phyloP scores from a whole-genome alignment of 805 yeast species.

The Ogataea corticis region DNA sequence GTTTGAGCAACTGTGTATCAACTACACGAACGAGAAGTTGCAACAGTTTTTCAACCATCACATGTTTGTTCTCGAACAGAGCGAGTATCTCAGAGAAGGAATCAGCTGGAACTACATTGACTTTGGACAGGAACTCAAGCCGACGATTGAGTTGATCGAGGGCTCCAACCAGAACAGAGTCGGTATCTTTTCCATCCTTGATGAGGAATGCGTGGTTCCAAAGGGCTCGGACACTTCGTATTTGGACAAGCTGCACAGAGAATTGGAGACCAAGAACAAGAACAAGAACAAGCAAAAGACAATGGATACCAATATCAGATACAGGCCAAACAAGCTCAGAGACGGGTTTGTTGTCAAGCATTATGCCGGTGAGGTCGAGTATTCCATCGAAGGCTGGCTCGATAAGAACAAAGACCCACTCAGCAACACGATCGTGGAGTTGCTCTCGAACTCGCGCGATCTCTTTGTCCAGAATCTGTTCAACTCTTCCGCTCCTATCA shows the following conservation, averaged over 20 bases:
- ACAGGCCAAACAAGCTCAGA: slow-evolving; percentile 69
- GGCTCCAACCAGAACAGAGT: slow-evolving; percentile 53
- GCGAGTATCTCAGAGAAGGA: slow-evolving; percentile 58
- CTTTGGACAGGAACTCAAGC: slow-evolving; percentile 92
- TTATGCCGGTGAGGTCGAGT: slow-evolving; percentile 97
- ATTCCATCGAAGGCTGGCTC: slow-evolving; percentile 88
- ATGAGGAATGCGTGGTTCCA: slow-evolving; percentile 95
- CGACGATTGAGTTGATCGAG: slow-evolving; percentile 91
- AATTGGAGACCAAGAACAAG: slow-evolving; percentile 57
- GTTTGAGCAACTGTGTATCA: slow-evolving; percentile 61
- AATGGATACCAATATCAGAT: slow-evolving; percentile 39
- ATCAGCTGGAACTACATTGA: slow-evolving; percentile 78
- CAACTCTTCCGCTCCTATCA: slow-evolving; percentile 25
- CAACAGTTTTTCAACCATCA: slow-evolving; percentile 66
- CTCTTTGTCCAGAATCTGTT: slow-evolving; percentile 59
- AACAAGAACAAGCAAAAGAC: slow-evolving; percentile 21
- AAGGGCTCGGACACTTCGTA: slow-evolving; percentile 82
- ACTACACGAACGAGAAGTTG: slow-evolving; percentile 59
- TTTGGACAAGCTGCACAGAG: slow-evolving; percentile 72
- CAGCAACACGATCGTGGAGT: slow-evolving; percentile 66
- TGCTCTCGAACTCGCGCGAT: slow-evolving; percentile 60
- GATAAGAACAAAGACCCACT: slow-evolving; percentile 94
- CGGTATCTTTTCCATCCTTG: slow-evolving; percentile 82
- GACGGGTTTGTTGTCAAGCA: slow-evolving; percentile 84
- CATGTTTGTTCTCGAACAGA: slow-evolving; percentile 59